These are phyloP conservation scores for Peribolospora kevripleyi DNA, from an alignment of 768 basidiomycete genomes.

Conservation along the genomic window DNA sequence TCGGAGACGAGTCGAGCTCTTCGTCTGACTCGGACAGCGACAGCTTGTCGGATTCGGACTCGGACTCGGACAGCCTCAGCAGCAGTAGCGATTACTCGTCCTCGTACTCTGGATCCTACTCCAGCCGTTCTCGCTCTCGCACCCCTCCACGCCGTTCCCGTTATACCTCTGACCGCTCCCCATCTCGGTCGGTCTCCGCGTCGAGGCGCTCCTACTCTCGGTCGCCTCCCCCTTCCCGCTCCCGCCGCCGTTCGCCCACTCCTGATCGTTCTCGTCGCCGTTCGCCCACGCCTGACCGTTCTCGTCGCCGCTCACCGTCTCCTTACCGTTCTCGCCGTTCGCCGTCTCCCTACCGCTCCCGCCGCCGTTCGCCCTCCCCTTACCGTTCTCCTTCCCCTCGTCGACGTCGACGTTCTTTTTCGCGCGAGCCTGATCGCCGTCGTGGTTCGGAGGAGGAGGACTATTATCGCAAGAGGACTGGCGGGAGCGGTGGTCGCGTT, in stretches of 20 bases:
- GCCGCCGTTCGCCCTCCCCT: constrained; percentile 1
- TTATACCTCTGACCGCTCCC: not conserved
- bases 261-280: not conserved
- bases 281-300: not conserved
- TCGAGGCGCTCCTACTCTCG: not conserved
- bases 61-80: constrained; percentile 6
- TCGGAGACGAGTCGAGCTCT: constrained; percentile 38
- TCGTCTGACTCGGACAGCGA: constrained; percentile 11
- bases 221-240: constrained; percentile 2
- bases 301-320: constrained; percentile 3
- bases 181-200: not conserved
- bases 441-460: too few species aligned
- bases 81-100: constrained; percentile 3
- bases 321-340: constrained; percentile 5
- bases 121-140: constrained; percentile 1
- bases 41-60: constrained; percentile 12
- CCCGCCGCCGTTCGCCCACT: constrained; percentile 1
- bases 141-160: not conserved
- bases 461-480: too few species aligned
- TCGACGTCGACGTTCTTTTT: not conserved
- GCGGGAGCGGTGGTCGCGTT: too few species aligned
- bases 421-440: too few species aligned
- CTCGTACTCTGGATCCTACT: constrained; percentile 11
- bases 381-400: not conserved
- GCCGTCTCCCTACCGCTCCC: constrained; percentile 1